These are phyloP conservation scores for Russula abietina DNA, from an alignment of 768 basidiomycete species.

Conservation along the genomic window DNA sequence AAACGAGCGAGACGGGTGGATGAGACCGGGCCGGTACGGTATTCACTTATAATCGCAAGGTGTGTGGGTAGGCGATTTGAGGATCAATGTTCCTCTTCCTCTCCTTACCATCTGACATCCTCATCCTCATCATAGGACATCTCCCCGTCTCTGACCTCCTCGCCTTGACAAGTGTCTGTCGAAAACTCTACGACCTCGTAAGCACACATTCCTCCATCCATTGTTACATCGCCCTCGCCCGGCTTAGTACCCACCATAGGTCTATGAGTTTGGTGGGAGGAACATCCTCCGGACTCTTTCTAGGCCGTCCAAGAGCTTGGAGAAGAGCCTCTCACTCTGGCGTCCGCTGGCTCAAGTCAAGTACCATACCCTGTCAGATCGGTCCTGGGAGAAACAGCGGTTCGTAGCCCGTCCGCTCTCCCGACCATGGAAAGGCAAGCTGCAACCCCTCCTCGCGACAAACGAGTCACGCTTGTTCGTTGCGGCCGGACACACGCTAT, in stretches of 20 bases:
- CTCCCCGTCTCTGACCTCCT: slow-evolving; percentile 21
- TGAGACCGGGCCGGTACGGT: not conserved
- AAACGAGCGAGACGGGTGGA: not conserved
- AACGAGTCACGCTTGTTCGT: slow-evolving; percentile 28
- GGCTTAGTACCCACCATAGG: slow-evolving; percentile 7
- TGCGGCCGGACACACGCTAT: slow-evolving; percentile 27
- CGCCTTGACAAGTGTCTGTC: slow-evolving; percentile 13
- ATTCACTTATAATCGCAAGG: not conserved
- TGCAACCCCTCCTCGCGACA: slow-evolving; percentile 28
- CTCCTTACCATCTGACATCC: slow-evolving; percentile 19
- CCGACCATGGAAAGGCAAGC: slow-evolving; percentile 27
- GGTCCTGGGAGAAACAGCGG: slow-evolving; percentile 22
- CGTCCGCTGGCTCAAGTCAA: slow-evolving; percentile 21
- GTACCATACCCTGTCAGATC: slow-evolving; percentile 25
- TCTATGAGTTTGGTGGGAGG: slow-evolving; percentile 21
- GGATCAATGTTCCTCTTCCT: not conserved
- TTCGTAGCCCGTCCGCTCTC: slow-evolving; percentile 27
- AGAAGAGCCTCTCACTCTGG: slow-evolving; percentile 16
- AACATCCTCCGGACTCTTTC: slow-evolving; percentile 12
- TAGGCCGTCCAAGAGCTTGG: slow-evolving; percentile 19
- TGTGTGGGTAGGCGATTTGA: not conserved
- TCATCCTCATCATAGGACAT: slow-evolving; percentile 21
- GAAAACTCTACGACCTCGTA: slow-evolving; percentile 14
- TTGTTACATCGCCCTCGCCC: not conserved
- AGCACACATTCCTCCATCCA: not conserved